phyloP scores from a whole-genome alignment of 2,329 filamentous ascomycete species.

The Colletotrichum sp. region DNA sequence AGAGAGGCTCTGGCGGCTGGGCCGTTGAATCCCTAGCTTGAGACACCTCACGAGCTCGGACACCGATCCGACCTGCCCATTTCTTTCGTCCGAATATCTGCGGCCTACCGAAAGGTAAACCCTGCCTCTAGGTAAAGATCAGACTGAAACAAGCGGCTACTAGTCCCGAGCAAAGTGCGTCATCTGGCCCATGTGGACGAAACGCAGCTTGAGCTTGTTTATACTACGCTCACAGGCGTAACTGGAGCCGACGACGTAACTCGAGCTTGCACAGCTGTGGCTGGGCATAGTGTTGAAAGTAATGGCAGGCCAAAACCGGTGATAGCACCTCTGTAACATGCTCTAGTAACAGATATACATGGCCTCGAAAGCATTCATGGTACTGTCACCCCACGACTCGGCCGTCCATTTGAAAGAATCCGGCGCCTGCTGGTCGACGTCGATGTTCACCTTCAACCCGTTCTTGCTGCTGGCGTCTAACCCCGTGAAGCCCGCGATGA shows the following conservation, averaged over 20 bases:
- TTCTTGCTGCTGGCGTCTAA: neutral
- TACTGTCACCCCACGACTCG: neutral
- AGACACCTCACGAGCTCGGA: neutral
- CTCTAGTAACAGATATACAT: neutral
- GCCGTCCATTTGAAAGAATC: neutral
- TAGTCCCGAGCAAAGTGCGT: neutral
- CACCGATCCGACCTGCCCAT: neutral
- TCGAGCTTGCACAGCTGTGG: neutral
- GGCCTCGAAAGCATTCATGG: neutral
- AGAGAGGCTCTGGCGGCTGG: neutral
- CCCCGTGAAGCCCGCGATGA: neutral
- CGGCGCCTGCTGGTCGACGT: neutral
- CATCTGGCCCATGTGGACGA: neutral
- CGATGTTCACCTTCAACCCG: neutral
- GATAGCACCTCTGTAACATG: rapidly evolving
- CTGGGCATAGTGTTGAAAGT: neutral
- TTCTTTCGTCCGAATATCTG: neutral
- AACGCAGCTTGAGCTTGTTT: neutral
- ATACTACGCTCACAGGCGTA: neutral
- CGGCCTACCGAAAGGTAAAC: neutral
- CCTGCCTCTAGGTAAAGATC: neutral
- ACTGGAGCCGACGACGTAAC: neutral
- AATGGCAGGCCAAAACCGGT: neutral
- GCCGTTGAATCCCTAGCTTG: neutral
- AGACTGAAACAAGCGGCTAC: neutral